Base-by-base conservation (phyloP, 345 rosid genomes). In the Linum usitatissimum region DNA sequence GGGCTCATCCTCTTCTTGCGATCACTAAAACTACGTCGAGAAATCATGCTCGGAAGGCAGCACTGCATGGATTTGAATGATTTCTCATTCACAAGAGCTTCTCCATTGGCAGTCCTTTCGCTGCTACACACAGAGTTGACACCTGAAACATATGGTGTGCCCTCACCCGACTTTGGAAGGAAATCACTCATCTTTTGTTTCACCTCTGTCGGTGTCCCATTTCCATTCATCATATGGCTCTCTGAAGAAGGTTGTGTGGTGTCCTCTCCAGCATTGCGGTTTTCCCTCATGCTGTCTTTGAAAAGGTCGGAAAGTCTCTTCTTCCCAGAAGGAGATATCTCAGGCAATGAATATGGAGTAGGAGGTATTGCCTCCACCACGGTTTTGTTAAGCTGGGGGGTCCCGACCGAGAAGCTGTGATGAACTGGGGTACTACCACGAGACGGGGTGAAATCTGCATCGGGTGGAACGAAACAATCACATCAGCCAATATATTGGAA, bases 371-470 rank as follows among this genome's bases (percentile, higher is more conserved):
- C 83, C 48, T 51, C 79, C 39, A 28, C 59, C 21, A 62, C 14
- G 60, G 66, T 70, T 61, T 61, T 73, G 65, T 67, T 70, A 45
- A 69, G 66, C 60, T 69, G 78, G 21, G 83, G 87, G 21, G 69
- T 68, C 61, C 85, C 80, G 5, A 49, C 56, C 0, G 85, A 75
- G 76, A 86, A 78, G 55, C 65, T 78, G 48, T 73, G 78, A 69
- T 83, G 92, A 64, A 84, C 83, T 7, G 97, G 99, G 68, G 97
- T 87, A 62, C 61, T 86, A 53, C 97, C 99, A 19, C 78, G 80
- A 40, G 96, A 93, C 23, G 97, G 97, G 54, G 96, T 93, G 75
- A 90, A 87, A 78, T 93, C 97, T 93, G 85, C 75, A 73, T 14
- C 6, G 38, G 38, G 38, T 34, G 38, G 9, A 28, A 3, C 23